phyloP scores from a whole-genome alignment of 345 rosid genomes.

The Cardamine chenopodiifolia region DNA sequence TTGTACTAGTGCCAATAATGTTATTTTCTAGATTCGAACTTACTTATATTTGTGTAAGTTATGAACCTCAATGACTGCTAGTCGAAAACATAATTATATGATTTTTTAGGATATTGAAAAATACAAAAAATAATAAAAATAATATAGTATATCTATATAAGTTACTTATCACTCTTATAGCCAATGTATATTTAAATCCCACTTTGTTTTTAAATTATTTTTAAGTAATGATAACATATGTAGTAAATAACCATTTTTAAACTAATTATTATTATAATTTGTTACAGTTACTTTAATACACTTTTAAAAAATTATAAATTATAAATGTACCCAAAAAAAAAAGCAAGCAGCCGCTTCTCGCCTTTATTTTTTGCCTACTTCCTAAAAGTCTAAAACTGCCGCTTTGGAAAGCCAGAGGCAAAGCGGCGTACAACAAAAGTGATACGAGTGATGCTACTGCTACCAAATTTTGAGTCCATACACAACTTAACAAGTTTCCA shows the following conservation, averaged over 20 bases:
- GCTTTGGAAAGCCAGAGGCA: not conserved
- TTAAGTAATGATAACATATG: too few relatives aligned
- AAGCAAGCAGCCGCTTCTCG: not conserved
- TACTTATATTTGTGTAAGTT: not conserved
- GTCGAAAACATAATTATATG: not conserved
- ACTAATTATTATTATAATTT: too few relatives aligned
- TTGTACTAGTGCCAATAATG: not conserved
- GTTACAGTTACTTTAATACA: too few relatives aligned
- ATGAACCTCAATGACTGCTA: not conserved
- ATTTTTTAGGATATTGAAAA: not conserved
- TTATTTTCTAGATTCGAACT: not conserved
- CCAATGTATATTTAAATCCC: too few relatives aligned
- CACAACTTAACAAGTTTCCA: conserved; percentile 2
- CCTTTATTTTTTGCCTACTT: not conserved
- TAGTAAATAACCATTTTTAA: too few relatives aligned
- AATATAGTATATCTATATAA: too few relatives aligned
- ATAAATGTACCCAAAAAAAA: not conserved
- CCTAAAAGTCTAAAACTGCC: not conserved
- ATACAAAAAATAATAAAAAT: not conserved
- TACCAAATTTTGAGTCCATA: not conserved
- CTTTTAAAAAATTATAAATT: too few relatives aligned
- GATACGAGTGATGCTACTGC: conserved; percentile 15
- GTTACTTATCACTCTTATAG: not conserved
- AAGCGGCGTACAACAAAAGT: conserved; percentile 9
- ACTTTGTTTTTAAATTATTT: too few relatives aligned